Evolutionary conservation across 805 yeast species (phyloP), one percentile per base, ranked within the genome.

Genomic region (Isabelozyma gotoi): DNA sequence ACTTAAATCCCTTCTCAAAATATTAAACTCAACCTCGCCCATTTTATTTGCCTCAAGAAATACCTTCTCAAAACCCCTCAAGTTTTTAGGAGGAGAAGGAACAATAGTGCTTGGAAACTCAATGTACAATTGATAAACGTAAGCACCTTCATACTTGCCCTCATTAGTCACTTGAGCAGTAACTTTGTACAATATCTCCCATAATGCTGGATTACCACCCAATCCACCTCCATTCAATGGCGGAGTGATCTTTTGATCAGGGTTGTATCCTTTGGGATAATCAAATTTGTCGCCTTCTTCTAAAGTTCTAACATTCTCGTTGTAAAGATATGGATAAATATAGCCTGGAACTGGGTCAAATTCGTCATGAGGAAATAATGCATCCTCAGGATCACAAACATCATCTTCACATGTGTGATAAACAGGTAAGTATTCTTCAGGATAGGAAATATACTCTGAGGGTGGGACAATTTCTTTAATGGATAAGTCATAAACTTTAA

Each of bases 161-260:
- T 65, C 69, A 48, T 80, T 80, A 35, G 66, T 62, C n/a, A 80
- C 70, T 16, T 54, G 59, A 2, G 74, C 81, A 27, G 62, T 59
- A 3, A 77, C 78, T 39, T 68, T 57, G 50, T 76, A 77, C 37
- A 77, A 59, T 1, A 63, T 63, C 36, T 78, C 78, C 84, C 84
- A 81, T 32, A 81, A 64, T 0, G 78, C 82, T 5, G 80, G 81
- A 55, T 80, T 79, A 1, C 86, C 85, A 0, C 84, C 85, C 16
- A 75, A 48, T 0, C 78, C 80, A 16, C 85, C 85, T 7, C 76
- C 75, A 3, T 68, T 57, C 12, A 70, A 49, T 1, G 73, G 70
- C 0, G 74, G 74, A 31, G 57, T 61, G 19, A 56, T 49, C 43
- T 62, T 65, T 21, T 63, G 65, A 19, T 63, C 64, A 3, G 74